Evolutionary conservation across 148 eudicot species (phyloP), one percentile per base, ranked within the genome.

Genomic region (Rhododendron ferrugineum): DNA sequence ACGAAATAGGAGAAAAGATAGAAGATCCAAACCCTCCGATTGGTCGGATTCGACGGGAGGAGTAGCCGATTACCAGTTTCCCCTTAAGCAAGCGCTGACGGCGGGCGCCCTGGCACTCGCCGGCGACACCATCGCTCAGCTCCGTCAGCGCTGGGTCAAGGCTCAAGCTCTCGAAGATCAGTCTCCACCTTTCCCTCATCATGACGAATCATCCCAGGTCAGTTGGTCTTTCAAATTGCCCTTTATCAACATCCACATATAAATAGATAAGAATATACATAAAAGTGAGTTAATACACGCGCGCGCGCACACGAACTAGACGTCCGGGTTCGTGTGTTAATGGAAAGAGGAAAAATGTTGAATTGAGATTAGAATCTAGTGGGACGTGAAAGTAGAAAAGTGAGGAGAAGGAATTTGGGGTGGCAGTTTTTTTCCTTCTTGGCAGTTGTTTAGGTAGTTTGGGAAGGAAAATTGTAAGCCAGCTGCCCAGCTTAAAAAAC

Each of bases 111-210:
- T 96, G 16, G 94, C 95, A 36, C 85, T 96, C 16, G 85, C 98
- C 82, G 99, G 99, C 6, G 98, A 96, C 92, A 93, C 96, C 83
- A 91, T 96, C 26, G 99, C 99, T 77, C 99, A 96, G 88, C 85
- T 96, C 82, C 88, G 86, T 8, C 91, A 91, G 0, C 88, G 93
- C 2, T 91, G 92, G 92, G 88, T 81, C 42, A 87, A 68, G 14
- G 40, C 70, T n/a, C 86, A 87, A 66, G 18, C 86, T 64, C 84
- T 79, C 70, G 23, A 85, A 54, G 28, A 85, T 32, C 60, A 52
- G 20, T 34, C 84, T 37, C 60, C 74, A 44, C 26, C 76, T 11
- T 56, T 47, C 56, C 52, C 50, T 11, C 73, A 72, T 46, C 84
- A 68, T 8, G 87, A 91, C 60, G 32, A 66, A n/a, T 40, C 84